Conservation (phyloP, 148 eudicot genomes). For the Drosera capensis region DNA sequence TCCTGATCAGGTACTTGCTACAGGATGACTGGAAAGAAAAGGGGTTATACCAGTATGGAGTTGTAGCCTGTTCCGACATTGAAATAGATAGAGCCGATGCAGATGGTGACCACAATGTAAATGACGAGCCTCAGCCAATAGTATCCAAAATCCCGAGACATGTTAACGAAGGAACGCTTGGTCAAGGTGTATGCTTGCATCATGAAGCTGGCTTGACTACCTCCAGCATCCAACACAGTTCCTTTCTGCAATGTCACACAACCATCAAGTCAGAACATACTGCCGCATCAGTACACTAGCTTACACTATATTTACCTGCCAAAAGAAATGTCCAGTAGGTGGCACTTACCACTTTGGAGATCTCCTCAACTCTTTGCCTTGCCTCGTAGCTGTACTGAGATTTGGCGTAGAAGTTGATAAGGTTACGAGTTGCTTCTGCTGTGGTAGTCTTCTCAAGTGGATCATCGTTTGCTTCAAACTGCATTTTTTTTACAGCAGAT, state of each 20-base stretch:
- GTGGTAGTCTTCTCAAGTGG: conserved; percentile 83
- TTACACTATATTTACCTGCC: neutral
- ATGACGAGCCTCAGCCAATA: conserved; percentile 96
- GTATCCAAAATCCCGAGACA: conserved; percentile 96
- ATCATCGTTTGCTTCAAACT: conserved; percentile 83
- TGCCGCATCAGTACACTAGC: neutral
- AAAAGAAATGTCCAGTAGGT: no score
- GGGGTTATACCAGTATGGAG: conserved; percentile 61
- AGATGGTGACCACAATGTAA: conserved; percentile 67
- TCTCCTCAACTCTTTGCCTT: conserved; percentile 56
- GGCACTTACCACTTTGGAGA: conserved; percentile 49
- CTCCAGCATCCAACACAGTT: conserved; percentile 81
- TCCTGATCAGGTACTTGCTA: no score
- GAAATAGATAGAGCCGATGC: conserved; percentile 80
- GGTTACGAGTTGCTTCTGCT: conserved; percentile 65
- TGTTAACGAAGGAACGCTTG: conserved; percentile 74
- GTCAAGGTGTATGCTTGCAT: conserved; percentile 77
- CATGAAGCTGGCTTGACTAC: conserved; percentile 84
- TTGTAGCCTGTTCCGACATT: conserved; percentile 74
- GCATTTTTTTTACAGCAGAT: no score
- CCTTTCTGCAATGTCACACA: conserved; percentile 46
- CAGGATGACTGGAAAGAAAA: neutral
- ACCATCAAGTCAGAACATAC: no score
- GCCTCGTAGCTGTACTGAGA: conserved; percentile 66
- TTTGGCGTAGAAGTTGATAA: conserved; percentile 37